Base-by-base conservation (phyloP, 306 rosid species). In the Lagenaria siceraria region DNA sequence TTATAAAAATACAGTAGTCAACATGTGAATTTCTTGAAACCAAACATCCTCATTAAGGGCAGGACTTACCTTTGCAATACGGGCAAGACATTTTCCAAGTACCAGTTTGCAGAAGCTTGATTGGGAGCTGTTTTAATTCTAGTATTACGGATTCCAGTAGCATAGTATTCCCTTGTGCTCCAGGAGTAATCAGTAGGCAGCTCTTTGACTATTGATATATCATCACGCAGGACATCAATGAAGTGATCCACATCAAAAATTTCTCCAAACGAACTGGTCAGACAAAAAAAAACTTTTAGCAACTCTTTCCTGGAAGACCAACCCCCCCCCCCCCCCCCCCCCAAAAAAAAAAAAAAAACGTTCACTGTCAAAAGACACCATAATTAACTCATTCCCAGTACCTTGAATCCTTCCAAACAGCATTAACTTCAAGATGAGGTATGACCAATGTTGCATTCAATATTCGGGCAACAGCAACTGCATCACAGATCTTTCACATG, bases 321-420 rank as follows among this genome's bases (percentile, higher is more conserved):
- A 7, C 19, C 6, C 19, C 49, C 15, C 49, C 49, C 49, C 49
- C 8, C n/a, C 21, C 54, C 54, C 7, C 54, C 19, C 19, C 6
- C 14, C 0, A 14, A 14, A 7, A 69, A 9, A 24, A 21, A n/a
- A 2, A 12, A 24, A 24, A 24, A 4, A 0, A 10, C 10, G 36
- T 10, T 21, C 53, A n/a, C 8, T 43, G 54, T 36, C 55, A 69
- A 69, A 43, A 42, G 38, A 70, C 7, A 70, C 2, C 33, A 75
- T 18, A 35, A 58, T 65, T 7, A 22, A 65, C 79, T 79, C 46
- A 80, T 81, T 72, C 65, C 31, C 24, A 77, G 43, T 88, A 89
- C 99, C 99, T 95, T 29, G 97, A 88, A 84, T 95, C 99, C 83
- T 75, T 81, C 99, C 99, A 92, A 79, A 95, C 99, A 25, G 99